Evolutionary conservation across 1,284 basidiomycete species (phyloP).

Genomic region (Hypsizygus ulmarius): DNA sequence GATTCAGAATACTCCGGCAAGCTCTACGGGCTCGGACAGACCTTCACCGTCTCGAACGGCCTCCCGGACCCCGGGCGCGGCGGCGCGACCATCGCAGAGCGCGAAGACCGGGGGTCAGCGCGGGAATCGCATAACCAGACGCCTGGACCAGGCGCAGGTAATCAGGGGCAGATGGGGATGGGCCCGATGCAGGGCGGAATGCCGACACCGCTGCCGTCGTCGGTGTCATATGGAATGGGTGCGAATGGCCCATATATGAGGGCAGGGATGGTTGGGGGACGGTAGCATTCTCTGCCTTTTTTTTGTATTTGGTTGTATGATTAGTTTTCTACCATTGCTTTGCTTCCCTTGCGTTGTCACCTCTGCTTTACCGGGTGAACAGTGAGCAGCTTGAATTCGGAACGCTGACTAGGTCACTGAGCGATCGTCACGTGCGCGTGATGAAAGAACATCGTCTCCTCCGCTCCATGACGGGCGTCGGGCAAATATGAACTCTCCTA

Average conservation of each 20-base stretch:
- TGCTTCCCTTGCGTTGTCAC: slow-evolving; percentile 7
- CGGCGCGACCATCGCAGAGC: slow-evolving; percentile 73
- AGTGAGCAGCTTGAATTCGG: neutral
- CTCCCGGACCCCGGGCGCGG: slow-evolving; percentile 62
- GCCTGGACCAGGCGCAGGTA: slow-evolving; percentile 42
- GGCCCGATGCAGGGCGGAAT: slow-evolving; percentile 48
- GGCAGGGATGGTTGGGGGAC: slow-evolving; percentile 58
- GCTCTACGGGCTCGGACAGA: slow-evolving; percentile 75
- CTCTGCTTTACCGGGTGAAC: neutral
- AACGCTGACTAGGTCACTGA: neutral
- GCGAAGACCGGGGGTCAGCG: slow-evolving; percentile 60
- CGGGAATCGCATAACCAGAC: slow-evolving; percentile 59
- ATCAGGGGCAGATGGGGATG: slow-evolving; percentile 44
- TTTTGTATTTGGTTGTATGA: slow-evolving; percentile 13
- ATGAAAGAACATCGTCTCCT: no score
- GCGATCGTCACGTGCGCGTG: neutral
- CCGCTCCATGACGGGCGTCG: no score
- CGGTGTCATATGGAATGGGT: slow-evolving; percentile 57
- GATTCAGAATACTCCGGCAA: slow-evolving; percentile 75
- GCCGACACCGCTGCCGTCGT: slow-evolving; percentile 44
- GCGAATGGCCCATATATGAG: slow-evolving; percentile 63
- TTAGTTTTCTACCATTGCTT: slow-evolving; percentile 1
- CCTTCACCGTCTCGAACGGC: slow-evolving; percentile 64
- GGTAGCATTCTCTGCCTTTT: slow-evolving; percentile 35
- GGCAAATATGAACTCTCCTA: no score